Percentiles rank a stretch among this genome's conserved stretches.
Evolutionary conservation across 2,329 filamentous ascomycete genomes (phyloP).

Genomic region (Pseudogymnoascus sp.): DNA sequence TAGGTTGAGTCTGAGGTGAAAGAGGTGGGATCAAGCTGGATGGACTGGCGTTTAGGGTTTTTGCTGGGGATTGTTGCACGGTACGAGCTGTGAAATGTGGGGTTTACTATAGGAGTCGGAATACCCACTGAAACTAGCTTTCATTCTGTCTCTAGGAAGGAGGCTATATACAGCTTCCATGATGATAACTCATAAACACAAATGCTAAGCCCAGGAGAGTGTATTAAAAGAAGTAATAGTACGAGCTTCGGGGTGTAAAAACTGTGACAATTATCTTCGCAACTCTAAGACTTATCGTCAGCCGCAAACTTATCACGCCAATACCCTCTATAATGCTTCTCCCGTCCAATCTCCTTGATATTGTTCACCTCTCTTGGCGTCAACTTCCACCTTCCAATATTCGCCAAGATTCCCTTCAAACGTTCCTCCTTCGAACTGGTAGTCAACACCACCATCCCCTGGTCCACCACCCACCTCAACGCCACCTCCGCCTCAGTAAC

Average conservation of each 20-base stretch:
- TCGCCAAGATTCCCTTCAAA: constrained; percentile 47
- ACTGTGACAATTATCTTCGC: not conserved
- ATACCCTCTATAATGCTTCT: constrained; percentile 56
- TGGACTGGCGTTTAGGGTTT: not conserved
- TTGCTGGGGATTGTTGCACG: not conserved
- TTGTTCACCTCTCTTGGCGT: constrained; percentile 51
- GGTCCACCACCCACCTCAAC: constrained; percentile 54
- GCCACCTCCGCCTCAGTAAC: constrained; percentile 50
- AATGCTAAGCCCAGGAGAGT: not conserved
- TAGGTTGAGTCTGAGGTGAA: not conserved
- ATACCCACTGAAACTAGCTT: not conserved
- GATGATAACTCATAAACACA: not conserved
- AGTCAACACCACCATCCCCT: constrained; percentile 51
- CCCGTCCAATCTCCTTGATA: constrained; percentile 46
- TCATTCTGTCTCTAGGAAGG: not conserved
- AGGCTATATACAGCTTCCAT: not conserved
- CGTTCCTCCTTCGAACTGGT: constrained; percentile 53
- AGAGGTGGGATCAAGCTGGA: not conserved
- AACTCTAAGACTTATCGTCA: constrained; percentile 40
- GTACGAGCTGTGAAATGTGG: not conserved
- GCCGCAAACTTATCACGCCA: constrained; percentile 47
- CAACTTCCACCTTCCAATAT: constrained; percentile 49
- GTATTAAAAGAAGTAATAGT: not conserved
- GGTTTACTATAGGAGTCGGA: not conserved
- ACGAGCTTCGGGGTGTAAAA: not conserved